Base-by-base conservation (phyloP, 371 early-diverging fungal genomes). In the Parasitella parasitica region DNA sequence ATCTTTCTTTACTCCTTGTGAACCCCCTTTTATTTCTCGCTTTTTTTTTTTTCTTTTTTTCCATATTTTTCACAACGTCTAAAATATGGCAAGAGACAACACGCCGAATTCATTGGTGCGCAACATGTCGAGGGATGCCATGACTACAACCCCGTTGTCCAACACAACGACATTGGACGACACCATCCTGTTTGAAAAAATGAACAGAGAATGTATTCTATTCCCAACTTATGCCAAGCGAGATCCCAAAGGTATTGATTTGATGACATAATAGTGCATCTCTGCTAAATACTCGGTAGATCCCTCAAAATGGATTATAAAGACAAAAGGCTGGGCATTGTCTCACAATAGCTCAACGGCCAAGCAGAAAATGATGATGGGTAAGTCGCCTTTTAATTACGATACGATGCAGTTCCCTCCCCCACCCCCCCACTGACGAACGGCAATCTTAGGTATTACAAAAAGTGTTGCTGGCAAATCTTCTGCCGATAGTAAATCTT, bases 281-380 rank as follows among this genome's bases (percentile, higher is more conserved):
- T 30, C 3, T 30, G 22, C 30, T 8, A 39, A 52, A 30, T 18
- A 51, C 18, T 28, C 0, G 12, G 34, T 67, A 72, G 69, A 66
- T 54, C 27, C 57, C 15, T 54, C 64, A 27, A 50, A 73, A 61
- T 78, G 78, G 78, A 58, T 72, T 20, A 59, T 75, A 24, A 69
- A 63, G 51, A 64, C 60, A 6, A 72, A 63, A 61, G 78, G 75
- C 2, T 78, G 78, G 78, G 78, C 78, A 12, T 53, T 78, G 49
- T 78, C 77, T 0, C 74, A 73, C 37, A 71, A 69, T 43, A 54
- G 64, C 18, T 70, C 73, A 16, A 54, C 27, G 11, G 32, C 73
- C 9, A 72, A 72, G 50, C 71, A 74, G 48, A 70, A 67, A 55
- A 56, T 74, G 48, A 57, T 68, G 59, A 70, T 69, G 66, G 68